These are phyloP conservation scores for Suhomyces bokatorum DNA, from an alignment of 1,139 yeast species.

Conservation along the genomic window DNA sequence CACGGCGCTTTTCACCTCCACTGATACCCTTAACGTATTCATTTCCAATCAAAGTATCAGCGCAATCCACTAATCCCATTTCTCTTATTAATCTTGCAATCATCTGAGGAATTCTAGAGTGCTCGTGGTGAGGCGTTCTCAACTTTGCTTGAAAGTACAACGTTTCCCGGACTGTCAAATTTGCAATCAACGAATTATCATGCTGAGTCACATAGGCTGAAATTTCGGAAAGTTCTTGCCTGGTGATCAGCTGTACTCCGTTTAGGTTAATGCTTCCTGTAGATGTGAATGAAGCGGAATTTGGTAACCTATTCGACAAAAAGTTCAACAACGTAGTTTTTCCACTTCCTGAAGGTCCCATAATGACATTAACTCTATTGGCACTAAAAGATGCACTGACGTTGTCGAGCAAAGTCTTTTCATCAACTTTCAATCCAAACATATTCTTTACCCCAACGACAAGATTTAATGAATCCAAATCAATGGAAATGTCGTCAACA, in stretches of 20 bases:
- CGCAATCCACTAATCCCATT: constrained; percentile 27
- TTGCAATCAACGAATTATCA: constrained; percentile 25
- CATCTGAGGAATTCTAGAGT: constrained; percentile 18
- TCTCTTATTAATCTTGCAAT: constrained; percentile 20
- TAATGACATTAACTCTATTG: constrained; percentile 25
- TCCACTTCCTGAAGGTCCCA: constrained; percentile 33
- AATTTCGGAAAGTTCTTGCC: constrained; percentile 18
- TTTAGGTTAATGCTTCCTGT: constrained; percentile 20
- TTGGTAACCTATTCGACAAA: constrained; percentile 20
- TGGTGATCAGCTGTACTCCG: constrained; percentile 16
- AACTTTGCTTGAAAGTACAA: constrained; percentile 26
- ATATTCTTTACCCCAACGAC: constrained; percentile 15
- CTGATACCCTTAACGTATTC: constrained; percentile 25
- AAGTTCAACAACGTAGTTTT: constrained; percentile 27
- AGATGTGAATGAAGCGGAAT: constrained; percentile 14
- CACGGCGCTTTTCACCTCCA: constrained; percentile 30
- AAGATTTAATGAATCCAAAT: constrained; percentile 23
- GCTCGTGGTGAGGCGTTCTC: constrained; percentile 22
- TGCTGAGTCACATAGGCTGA: constrained; percentile 28
- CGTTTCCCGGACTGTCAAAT: constrained; percentile 28
- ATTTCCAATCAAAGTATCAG: constrained; percentile 26
- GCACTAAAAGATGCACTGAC: constrained; percentile 21
- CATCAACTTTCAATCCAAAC: constrained; percentile 4
- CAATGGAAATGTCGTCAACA: constrained; percentile 15
- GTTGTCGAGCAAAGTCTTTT: constrained; percentile 17